Conservation (phyloP, 257 asterid species). For the Capsicum rhomboideum region DNA sequence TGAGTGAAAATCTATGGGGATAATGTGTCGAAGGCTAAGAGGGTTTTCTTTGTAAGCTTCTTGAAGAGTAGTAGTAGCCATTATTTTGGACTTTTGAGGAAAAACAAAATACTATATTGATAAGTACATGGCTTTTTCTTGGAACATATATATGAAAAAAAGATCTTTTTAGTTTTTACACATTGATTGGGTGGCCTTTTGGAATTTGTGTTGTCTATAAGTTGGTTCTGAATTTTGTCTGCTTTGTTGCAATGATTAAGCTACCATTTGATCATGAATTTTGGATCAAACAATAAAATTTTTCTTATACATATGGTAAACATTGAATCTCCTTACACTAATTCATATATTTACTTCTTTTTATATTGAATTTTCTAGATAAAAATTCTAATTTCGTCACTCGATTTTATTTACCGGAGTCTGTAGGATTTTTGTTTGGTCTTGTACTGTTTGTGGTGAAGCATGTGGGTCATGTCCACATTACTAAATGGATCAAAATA, state of each 20-base stretch:
- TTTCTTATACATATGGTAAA: neutral
- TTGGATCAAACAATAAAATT: neutral
- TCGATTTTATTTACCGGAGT: neutral
- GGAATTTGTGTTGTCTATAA: neutral
- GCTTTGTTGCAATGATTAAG: neutral
- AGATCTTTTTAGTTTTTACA: neutral
- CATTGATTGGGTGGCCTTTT: neutral
- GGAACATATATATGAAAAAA: neutral
- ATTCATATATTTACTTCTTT: too few species aligned
- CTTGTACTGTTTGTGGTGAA: neutral
- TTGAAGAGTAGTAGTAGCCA: slow-evolving; percentile 40
- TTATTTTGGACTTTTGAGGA: neutral
- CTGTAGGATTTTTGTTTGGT: neutral
- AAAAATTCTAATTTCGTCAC: neutral
- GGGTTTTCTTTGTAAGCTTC: slow-evolving; percentile 38
- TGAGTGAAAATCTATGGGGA: slow-evolving; percentile 60
- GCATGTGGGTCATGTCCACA: neutral
- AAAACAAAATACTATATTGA: neutral
- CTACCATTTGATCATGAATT: neutral
- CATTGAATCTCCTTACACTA: too few species aligned
- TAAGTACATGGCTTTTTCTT: neutral
- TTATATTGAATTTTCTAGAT: too few species aligned
- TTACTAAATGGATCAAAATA: neutral
- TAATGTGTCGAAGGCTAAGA: slow-evolving; percentile 31
- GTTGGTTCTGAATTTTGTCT: neutral